phyloP scores from a whole-genome alignment of 108 stramenopile species.

The Stephanodiscus minutulus region DNA sequence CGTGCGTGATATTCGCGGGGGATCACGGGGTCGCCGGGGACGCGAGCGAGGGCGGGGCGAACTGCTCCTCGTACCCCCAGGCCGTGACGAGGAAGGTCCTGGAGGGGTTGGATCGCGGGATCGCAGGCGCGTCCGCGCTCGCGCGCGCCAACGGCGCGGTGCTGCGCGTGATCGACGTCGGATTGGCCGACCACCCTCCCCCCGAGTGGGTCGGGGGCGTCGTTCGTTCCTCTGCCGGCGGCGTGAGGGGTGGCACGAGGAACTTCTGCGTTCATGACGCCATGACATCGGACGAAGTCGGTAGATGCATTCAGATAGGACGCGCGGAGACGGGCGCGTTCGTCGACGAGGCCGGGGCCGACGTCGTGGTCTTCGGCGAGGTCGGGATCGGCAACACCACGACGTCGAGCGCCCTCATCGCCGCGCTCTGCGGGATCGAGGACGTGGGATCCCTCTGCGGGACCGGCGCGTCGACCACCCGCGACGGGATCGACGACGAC shows the following conservation, averaged over 20 bases:
- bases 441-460: slow-evolving; percentile 51
- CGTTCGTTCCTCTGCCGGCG: slow-evolving; percentile 30
- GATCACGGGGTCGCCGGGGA: slow-evolving; percentile 77
- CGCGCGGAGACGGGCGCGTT: slow-evolving; percentile 27
- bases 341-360: slow-evolving; percentile 29
- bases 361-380: slow-evolving; percentile 69
- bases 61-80: slow-evolving; percentile 74
- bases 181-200: slow-evolving; percentile 35
- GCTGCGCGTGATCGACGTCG: slow-evolving; percentile 74
- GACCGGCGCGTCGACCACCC: slow-evolving; percentile 59
- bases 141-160: slow-evolving; percentile 50
- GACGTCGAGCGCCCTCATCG: slow-evolving; percentile 61
- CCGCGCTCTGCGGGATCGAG: slow-evolving; percentile 49
- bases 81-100: slow-evolving; percentile 65
- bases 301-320: slow-evolving; percentile 52
- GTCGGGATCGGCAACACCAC: slow-evolving; percentile 90
- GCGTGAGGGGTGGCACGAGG: slow-evolving; percentile 50
- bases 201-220: not conserved
- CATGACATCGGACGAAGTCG: slow-evolving; percentile 65
- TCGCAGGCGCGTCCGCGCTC: slow-evolving; percentile 71
- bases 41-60: slow-evolving; percentile 61
- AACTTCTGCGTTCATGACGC: slow-evolving; percentile 70
- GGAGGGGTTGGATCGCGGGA: slow-evolving; percentile 52
- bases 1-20: slow-evolving; percentile 74
- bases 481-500: slow-evolving; percentile 53